Evolutionary conservation across 2,329 filamentous ascomycete genomes (phyloP), one percentile per base, ranked within the genome.

Genomic region (Aspergillus oerlinghausenensis): DNA sequence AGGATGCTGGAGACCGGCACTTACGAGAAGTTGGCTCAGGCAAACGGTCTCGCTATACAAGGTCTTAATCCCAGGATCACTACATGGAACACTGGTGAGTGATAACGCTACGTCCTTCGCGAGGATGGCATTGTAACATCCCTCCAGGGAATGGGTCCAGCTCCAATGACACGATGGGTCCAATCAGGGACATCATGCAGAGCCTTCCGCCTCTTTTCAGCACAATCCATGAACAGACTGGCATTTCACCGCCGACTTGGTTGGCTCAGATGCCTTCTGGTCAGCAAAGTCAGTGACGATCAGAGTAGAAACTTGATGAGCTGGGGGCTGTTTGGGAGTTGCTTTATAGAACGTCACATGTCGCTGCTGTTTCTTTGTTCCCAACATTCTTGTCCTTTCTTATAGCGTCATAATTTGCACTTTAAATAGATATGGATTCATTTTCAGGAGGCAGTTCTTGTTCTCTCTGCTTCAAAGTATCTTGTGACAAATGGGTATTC

Each of bases 141-240:
- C 54, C 5, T 28, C 68, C 70, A 21, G 77, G 74, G n/a, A 76
- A 69, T 45, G 75, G 73, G 26, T 72, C 73, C 43, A 71, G 74
- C 45, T 59, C 64, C 29, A 77, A 82, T 55, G 86, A 89, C 57
- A 73, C 80, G 8, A 77, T 81, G 25, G 83, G 82, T 1, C 82
- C 88, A 3, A 87, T 94, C 75, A 81, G 89, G 62, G 92, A 93
- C 64, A 82, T 95, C 40, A 92, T 94, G 77, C 90, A 94, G 79
- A 88, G 86, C 70, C 78, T 95, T 59, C 91, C 91, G 38, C 91
- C 91, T 4, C 80, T 95, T 21, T 86, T 95, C 77, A 86, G 83
- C 9, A 95, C 91, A 0, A 93, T 96, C 67, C 88, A 94, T 65
- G 90, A 95, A 58, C 91, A 96, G 79, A 95, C 90, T 0, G 90